Base-by-base conservation (phyloP, 208 protist species). In the Leishmania tarentolae region DNA sequence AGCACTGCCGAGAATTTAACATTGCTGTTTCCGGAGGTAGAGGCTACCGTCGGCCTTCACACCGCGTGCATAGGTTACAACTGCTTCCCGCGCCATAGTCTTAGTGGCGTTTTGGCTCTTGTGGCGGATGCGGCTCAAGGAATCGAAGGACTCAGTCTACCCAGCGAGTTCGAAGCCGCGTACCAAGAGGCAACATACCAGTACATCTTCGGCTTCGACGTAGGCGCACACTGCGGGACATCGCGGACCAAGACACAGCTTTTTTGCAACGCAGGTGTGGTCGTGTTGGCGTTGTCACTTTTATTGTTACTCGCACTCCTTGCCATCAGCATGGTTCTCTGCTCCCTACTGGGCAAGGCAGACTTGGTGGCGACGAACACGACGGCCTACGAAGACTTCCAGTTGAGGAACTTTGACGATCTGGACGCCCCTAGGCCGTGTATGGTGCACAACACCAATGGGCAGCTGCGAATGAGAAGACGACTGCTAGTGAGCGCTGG, bases 131-230 rank as follows among this genome's bases (percentile, higher is more conserved):
- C 77, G 11, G 79, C 47, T 8, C 46, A 44, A 0, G 75, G 72
- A 11, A 2, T 13, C 0, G 13, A 57, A 24, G 37, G 53, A 35
- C 42, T 74, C n/a, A 9, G 21, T 24, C 9, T 31, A 52, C 31
- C 71, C 19, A 31, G 46, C 24, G 1, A 6, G 1, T 42, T 76
- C 0, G 21, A 40, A 1, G 3, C 2, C 3, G 52, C 73, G 0
- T 88, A 86, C 79, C n/a, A 71, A 0, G 78, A 83, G 46, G 82
- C 85, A 0, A 56, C 76, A 17, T 72, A 47, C 15, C 76, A 92
- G 76, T 90, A 91, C 74, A 42, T 85, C 37, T 87, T 92, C 28
- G 90, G 90, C 63, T 94, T 89, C 72, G 91, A 90, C 46, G 73
- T 85, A 28, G 86, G 81, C 11, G 65, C 65, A 21, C 11, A 63